phyloP scores from a whole-genome alignment of 75 land plant genomes.

The Picea sitchensis region DNA sequence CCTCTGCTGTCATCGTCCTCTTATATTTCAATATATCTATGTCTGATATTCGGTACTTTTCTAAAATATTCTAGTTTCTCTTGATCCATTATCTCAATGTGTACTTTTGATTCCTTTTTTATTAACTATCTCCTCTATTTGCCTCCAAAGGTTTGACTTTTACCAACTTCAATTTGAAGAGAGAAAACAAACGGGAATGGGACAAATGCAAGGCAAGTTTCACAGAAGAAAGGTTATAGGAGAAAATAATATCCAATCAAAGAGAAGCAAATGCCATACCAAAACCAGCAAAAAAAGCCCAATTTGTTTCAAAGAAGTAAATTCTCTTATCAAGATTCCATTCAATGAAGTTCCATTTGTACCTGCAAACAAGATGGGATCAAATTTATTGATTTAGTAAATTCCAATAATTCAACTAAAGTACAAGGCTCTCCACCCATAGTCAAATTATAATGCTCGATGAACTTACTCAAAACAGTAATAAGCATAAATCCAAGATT shows the following conservation, averaged over 20 bases:
- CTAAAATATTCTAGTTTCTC: background rate
- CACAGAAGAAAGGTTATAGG: background rate
- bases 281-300: slow-evolving; percentile 99
- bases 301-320: slow-evolving; percentile 87
- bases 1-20: background rate
- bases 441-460: background rate
- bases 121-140: too few relatives aligned
- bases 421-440: background rate
- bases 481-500: slow-evolving; percentile 95
- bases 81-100: background rate
- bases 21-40: background rate
- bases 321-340: slow-evolving; percentile 77
- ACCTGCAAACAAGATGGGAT: slow-evolving; percentile 40
- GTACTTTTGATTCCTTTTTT: too few relatives aligned
- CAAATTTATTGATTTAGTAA: background rate
- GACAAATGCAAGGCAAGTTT: background rate
- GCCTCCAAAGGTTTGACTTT: too few relatives aligned
- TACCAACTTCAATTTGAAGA: too few relatives aligned
- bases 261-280: slow-evolving; percentile 39
- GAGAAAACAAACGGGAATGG: too few relatives aligned
- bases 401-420: background rate
- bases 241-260: background rate
- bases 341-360: slow-evolving; percentile 85
- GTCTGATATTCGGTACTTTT: background rate
- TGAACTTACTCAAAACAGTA: slow-evolving; percentile 94